A percentile compares a stretch with the other conserved stretches of the same genome.
phyloP scores from a whole-genome alignment of 768 basidiomycete species.

The Podaxis sp. region DNA sequence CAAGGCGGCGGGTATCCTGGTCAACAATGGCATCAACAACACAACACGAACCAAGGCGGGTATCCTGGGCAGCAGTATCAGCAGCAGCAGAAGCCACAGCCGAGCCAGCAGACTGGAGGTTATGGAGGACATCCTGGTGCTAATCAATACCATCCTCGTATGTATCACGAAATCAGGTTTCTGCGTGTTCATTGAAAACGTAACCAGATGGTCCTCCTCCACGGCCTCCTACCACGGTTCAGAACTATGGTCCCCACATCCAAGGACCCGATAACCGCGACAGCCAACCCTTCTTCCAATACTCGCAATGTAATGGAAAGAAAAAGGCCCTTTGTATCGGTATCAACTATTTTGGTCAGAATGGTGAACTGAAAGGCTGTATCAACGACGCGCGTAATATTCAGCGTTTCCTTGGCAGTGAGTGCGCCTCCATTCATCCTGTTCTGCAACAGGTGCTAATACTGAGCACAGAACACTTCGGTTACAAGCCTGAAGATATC shows the following conservation, averaged over 20 bases:
- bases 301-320: constrained; percentile 85
- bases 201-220: constrained; percentile 41
- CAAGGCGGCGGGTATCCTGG: constrained; percentile 15
- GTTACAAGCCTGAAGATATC: constrained; percentile 78
- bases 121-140: constrained; percentile 18
- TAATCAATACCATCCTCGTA: constrained; percentile 24
- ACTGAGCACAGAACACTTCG: constrained; percentile 46
- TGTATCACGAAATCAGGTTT: neutral
- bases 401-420: constrained; percentile 70
- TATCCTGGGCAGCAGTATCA: constrained; percentile 47
- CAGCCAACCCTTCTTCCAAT: constrained; percentile 73
- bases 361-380: constrained; percentile 75
- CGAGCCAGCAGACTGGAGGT: neutral
- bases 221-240: constrained; percentile 54
- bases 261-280: constrained; percentile 43
- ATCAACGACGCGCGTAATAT: constrained; percentile 91
- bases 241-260: constrained; percentile 63
- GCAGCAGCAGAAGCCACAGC: constrained; percentile 23
- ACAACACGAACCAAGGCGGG: constrained; percentile 29
- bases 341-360: constrained; percentile 79
- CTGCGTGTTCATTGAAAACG: constrained; percentile 11
- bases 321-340: constrained; percentile 92
- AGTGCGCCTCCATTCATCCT: constrained; percentile 22
- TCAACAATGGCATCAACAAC: constrained; percentile 19
- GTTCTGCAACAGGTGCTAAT: neutral